Conservation (phyloP, 1,284 basidiomycete species). For the Ustilago nuda region DNA sequence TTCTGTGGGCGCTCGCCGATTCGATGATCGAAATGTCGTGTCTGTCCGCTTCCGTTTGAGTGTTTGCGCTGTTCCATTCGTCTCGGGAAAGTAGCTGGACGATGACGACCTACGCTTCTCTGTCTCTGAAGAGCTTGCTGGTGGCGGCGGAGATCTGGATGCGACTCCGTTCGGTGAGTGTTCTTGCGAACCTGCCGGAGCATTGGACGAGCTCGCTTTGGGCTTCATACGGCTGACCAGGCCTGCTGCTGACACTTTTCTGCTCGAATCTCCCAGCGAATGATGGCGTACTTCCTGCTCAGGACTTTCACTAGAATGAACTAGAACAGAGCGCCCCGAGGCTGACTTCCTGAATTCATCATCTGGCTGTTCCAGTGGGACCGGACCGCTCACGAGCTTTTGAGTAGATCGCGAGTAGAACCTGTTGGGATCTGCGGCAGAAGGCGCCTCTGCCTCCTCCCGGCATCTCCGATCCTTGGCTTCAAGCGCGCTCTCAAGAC, state of each 20-base stretch:
- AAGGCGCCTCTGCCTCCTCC: background rate
- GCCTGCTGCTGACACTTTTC: background rate
- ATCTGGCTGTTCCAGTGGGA: conserved; percentile 15
- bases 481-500: conserved; percentile 15
- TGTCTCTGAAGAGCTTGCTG: background rate
- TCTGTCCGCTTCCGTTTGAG: conserved; percentile 25
- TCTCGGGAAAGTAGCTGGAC: background rate
- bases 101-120: background rate
- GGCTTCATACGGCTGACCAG: conserved; percentile 25
- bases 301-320: background rate
- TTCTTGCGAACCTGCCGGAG: background rate
- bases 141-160: background rate
- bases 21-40: background rate
- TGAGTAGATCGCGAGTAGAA: conserved; percentile 9
- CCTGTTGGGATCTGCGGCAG: background rate
- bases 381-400: conserved; percentile 13
- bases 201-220: background rate
- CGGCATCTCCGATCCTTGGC: conserved; percentile 16
- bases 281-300: background rate
- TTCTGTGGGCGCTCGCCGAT: background rate
- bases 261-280: background rate
- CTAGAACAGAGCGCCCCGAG: background rate
- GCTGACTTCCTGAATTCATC: background rate
- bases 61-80: background rate
- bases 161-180: background rate